These are phyloP conservation scores for Saksenaea vasiformis DNA, from an alignment of 371 early-diverging fungal species.

Conservation along the genomic window DNA sequence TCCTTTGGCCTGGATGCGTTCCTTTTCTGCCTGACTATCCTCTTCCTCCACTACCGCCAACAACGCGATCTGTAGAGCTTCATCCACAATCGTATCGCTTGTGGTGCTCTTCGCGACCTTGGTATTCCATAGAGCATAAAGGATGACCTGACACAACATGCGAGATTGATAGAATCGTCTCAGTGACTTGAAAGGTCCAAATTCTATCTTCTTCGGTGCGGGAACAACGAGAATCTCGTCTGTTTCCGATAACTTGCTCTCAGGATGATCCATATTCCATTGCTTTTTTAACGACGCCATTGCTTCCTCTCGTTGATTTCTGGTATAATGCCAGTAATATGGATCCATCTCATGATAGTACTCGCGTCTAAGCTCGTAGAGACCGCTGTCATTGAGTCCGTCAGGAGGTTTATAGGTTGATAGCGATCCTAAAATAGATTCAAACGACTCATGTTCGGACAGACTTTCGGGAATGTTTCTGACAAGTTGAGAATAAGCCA, in stretches of 20 bases:
- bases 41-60: conserved; percentile 74
- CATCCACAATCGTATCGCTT: conserved; percentile 73
- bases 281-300: conserved; percentile 66
- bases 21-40: conserved; percentile 31
- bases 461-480: conserved; percentile 85
- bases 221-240: conserved; percentile 60
- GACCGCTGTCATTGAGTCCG: conserved; percentile 78
- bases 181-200: conserved; percentile 72
- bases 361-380: conserved; percentile 87
- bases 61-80: conserved; percentile 75
- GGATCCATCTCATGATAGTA: conserved; percentile 85
- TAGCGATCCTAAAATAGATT: conserved; percentile 70
- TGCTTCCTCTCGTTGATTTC: conserved; percentile 89
- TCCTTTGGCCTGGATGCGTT: conserved; percentile 20
- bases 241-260: conserved; percentile 19
- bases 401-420: conserved; percentile 86
- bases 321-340: conserved; percentile 90
- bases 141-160: conserved; percentile 71
- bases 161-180: conserved; percentile 72
- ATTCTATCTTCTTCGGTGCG: conserved; percentile 56
- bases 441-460: conserved; percentile 73
- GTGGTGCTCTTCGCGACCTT: conserved; percentile 43
- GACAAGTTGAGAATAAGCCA: conserved; percentile 85
- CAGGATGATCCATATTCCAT: conserved; percentile 26
- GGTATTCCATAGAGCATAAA: conserved; percentile 76